Conservation (phyloP, 2,329 filamentous ascomycete genomes). For the Calycina herbarum region DNA sequence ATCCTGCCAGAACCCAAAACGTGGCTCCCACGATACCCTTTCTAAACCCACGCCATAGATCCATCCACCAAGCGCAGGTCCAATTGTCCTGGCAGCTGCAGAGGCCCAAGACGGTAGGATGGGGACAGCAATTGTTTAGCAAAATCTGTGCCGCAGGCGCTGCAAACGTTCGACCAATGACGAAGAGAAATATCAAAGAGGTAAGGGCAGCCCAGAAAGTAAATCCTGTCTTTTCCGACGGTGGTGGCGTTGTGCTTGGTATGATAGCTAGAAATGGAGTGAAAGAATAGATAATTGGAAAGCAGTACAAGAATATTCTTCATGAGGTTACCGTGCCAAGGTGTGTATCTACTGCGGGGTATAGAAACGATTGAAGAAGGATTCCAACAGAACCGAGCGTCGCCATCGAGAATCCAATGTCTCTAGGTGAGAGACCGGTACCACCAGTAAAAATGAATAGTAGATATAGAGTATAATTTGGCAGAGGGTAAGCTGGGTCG, state of each 20-base stretch:
- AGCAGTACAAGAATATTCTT: constrained; percentile 67
- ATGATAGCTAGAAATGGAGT: constrained; percentile 72
- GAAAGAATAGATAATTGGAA: constrained; percentile 68
- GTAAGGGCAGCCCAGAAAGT: constrained; percentile 32
- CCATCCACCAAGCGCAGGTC: constrained; percentile 59
- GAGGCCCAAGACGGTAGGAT: constrained; percentile 58
- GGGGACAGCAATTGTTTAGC: constrained; percentile 61
- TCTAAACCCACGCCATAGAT: constrained; percentile 60
- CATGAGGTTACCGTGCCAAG: constrained; percentile 70
- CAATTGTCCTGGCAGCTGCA: constrained; percentile 58
- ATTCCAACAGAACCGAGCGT: constrained; percentile 77
- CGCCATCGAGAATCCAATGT: constrained; percentile 76
- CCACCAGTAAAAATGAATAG: constrained; percentile 61
- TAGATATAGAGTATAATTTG: constrained; percentile 48
- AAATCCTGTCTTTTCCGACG: constrained; percentile 33
- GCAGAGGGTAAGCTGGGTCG: constrained; percentile 39
- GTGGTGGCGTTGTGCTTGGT: constrained; percentile 43
- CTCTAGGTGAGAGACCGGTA: constrained; percentile 68
- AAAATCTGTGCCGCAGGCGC: constrained; percentile 59
- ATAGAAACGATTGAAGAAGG: constrained; percentile 68
- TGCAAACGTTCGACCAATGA: constrained; percentile 70
- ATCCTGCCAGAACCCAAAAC: constrained; percentile 48
- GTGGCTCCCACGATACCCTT: constrained; percentile 53
- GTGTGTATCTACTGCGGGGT: constrained; percentile 64
- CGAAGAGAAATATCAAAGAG: constrained; percentile 59